Base-by-base conservation (phyloP, 345 rosid species). In the Eucalyptus shirleyi region DNA sequence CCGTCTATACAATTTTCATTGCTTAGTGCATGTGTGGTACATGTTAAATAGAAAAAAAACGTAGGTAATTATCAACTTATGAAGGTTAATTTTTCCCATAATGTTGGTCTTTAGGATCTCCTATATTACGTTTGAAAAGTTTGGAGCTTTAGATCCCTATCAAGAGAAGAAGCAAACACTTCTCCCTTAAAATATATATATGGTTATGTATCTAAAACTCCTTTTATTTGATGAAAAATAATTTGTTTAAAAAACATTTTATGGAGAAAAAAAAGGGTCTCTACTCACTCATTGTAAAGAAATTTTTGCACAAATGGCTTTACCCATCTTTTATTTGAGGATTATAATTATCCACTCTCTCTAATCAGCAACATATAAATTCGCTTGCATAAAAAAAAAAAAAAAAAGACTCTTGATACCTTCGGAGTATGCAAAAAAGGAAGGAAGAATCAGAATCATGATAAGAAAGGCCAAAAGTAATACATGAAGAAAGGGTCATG, bases 1-100 rank as follows among this genome's bases (percentile, higher is more conserved):
- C 0, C 3, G 23, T 3, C 7, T 0, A 9, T 8, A 4, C 23
- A 69, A 32, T 8, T 69, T 1, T 69, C 6, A 9, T 32, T 69
- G 1, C 80, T 69, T 16, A 8, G 42, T 5, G 45, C 8, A 2
- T 65, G 77, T 65, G 4, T n/a, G 9, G 37, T 4, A 65, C 37
- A 17, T 32, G 6, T 32, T 8, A 6, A 69, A 34, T 9, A n/a
- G 4, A 9, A 8, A 32, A 32, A 32, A 32, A 69, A 32, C 5
- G 42, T 2, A 9, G 7, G 2, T 3, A 32, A 34, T 9, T 34
- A 5, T 69, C 42, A 16, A 18, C 24, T 69, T 34, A 32, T 10
- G 11, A 34, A 18, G 42, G 81, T 69, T 69, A 18, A 32, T 69
- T 9, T 69, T 69, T 69, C 81, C 4, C 42, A 16, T 34, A 16